Evolutionary conservation across 148 eudicot genomes (phyloP), one percentile per base, ranked within the genome.

Genomic region (Drosera capensis): DNA sequence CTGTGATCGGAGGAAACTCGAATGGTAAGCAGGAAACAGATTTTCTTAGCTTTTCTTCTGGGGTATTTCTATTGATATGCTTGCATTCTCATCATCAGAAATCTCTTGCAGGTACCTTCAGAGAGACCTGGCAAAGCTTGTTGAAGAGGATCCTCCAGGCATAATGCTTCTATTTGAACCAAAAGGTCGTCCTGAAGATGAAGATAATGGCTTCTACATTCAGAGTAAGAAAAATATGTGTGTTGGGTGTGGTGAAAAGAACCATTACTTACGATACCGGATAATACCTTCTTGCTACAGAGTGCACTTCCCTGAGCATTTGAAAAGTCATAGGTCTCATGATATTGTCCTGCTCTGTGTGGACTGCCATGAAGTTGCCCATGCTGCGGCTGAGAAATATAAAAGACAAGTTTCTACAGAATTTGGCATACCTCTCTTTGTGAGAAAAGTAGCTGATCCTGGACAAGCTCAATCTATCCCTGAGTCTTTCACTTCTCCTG

Each of bases 261-360:
- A 73, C 54, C 99, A 90, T 79, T 90, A 90, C 59, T 47, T 85
- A 58, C 79, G 99, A 17, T 90, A 90, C 53, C 68, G 99, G 63
- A 80, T 90, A 48, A 90, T 90, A 43, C 99, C 99, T 7, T 90
- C 99, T 24, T 90, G 99, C 70, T 90, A 90, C 77, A 75, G 99
- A 70, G 57, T 90, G 61, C 95, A 90, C 73, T 90, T 90, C 50
- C 99, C 95, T 0, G 99, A 90, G 72, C 99, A 81, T 58, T 75
- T 90, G 59, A 90, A 90, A 72, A 90, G 99, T 52, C 99, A 90
- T 41, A 79, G 95, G 20, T 90, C 99, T 62, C 99, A 90, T 76
- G 99, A 90, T 63, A 90, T 90, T 59, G 99, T 90, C 62, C 68
- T 90, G 45, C 68, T 90, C 54, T 90, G 99, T 58, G 99, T 90